A percentile compares a stretch with the other conserved stretches of the same genome.
phyloP scores from a whole-genome alignment of 192 early-diverging fungal genomes.

The Backusella morwellensis region DNA sequence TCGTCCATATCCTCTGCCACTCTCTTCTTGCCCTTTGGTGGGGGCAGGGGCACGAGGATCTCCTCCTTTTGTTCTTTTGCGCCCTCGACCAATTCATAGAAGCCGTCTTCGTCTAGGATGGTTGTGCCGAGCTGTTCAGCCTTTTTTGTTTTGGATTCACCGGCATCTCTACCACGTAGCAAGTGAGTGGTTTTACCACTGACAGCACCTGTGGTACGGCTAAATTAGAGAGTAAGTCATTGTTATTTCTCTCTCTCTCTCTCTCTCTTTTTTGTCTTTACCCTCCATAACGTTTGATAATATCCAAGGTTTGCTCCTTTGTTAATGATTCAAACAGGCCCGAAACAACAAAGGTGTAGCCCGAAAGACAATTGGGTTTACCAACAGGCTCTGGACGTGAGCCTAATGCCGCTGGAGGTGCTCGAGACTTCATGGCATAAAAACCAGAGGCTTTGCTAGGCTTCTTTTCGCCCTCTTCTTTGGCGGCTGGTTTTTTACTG shows the following conservation, averaged over 20 bases:
- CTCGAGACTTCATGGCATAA: constrained; percentile 14
- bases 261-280: constrained; percentile 15
- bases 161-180: constrained; percentile 85
- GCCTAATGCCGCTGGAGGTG: constrained; percentile 29
- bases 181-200: constrained; percentile 86
- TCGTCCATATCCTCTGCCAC: constrained; percentile 21
- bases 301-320: constrained; percentile 73
- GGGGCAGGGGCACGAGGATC: constrained; percentile 18
- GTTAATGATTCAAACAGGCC: constrained; percentile 81
- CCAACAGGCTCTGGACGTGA: constrained; percentile 27
- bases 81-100: constrained; percentile 76
- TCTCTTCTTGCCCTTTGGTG: constrained; percentile 9
- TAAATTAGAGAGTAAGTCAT: constrained; percentile 18
- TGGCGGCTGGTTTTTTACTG: neutral
- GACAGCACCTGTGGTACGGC: constrained; percentile 68
- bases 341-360: constrained; percentile 90
- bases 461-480: neutral
- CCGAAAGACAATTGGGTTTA: constrained; percentile 35
- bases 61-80: constrained; percentile 36
- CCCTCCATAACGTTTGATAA: constrained; percentile 89
- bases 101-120: constrained; percentile 79
- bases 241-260: too few species aligned
- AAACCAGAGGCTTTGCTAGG: neutral
- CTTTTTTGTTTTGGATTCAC: constrained; percentile 80
- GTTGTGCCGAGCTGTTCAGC: constrained; percentile 65